Evolutionary conservation across 2,329 filamentous ascomycete genomes (phyloP), one percentile per base, ranked within the genome.

Genomic region (Dactylellina sp.): DNA sequence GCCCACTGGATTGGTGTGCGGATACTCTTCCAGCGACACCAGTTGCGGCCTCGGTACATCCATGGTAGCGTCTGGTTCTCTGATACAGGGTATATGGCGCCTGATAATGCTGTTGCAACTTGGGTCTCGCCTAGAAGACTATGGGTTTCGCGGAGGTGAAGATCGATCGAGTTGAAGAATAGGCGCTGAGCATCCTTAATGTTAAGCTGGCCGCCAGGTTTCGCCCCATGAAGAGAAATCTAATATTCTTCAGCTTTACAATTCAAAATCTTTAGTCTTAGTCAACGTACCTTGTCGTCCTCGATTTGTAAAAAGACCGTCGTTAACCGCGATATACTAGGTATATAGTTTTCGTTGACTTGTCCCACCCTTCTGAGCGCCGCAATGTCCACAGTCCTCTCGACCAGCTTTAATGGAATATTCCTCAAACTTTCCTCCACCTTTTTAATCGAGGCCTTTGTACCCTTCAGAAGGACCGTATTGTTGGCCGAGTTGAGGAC

Each of bases 181-280:
- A 78, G 68, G 49, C 77, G 77, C 40, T 77, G 75, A 16, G 76
- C 77, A 64, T 78, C 77, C 20, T 76, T 62, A 35, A 78, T 76
- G 52, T 47, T 66, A 11, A 22, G 61, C 50, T 22, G 52, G 16
- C 61, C 70, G 20, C 42, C 37, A 12, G 76, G 66, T 12, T 66
- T 72, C 14, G 75, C 49, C 7, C 75, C 65, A n/a, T 76, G 63
- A 44, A 78, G 62, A 16, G 63, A 63, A 16, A 78, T 71, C 77
- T 78, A 53, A 6, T 20, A 7, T n/a, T 12, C n/a, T 20, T 28
- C 20, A 53, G 12, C 24, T 42, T 55, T 52, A 44, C 56, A 18
- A 49, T 1, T 14, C 11, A 6, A 2, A 4, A 59, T 46, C 25
- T 40, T 49, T 22, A 4, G 25, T 7, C 6, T 25, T 16, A n/a